phyloP scores from a whole-genome alignment of 164 flowering plant species.

The Echeveria elegans region DNA sequence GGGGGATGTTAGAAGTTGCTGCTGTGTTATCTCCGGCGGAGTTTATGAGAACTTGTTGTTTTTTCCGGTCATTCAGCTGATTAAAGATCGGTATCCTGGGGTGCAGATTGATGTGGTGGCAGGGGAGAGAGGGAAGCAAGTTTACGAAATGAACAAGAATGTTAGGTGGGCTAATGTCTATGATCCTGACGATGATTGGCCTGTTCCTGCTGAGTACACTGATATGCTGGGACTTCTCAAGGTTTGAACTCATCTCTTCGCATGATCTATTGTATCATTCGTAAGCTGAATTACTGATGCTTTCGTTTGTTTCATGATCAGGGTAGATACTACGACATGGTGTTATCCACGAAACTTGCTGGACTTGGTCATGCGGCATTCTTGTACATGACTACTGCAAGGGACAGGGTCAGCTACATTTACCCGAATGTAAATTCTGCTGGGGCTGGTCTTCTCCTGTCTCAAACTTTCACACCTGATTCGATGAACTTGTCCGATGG shows the following conservation, averaged over 20 bases:
- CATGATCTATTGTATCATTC: not conserved
- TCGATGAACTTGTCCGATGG: constrained; percentile 62
- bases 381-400: constrained; percentile 68
- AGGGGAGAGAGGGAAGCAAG: constrained; percentile 63
- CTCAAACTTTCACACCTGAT: constrained; percentile 58
- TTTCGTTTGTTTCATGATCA: constrained; percentile 19
- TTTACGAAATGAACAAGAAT: constrained; percentile 80
- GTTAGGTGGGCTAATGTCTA: constrained; percentile 80
- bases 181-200: constrained; percentile 65
- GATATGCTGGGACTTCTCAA: constrained; percentile 78
- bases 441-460: constrained; percentile 71
- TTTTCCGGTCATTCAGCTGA: constrained; percentile 74
- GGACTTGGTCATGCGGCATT: constrained; percentile 86
- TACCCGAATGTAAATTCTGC: constrained; percentile 92
- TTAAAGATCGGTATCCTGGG: constrained; percentile 87
- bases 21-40: constrained; percentile 71
- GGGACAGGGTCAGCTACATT: constrained; percentile 73
- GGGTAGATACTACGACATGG: constrained; percentile 86
- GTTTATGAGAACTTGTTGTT: constrained; percentile 82
- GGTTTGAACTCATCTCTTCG: constrained; percentile 31
- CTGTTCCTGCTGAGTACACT: constrained; percentile 70
- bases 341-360: constrained; percentile 69
- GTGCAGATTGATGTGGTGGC: constrained; percentile 70
- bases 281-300: not conserved
- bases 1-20: constrained; percentile 80